phyloP scores from a whole-genome alignment of 2,329 filamentous ascomycete genomes.

The Trichoderma pleuroti region DNA sequence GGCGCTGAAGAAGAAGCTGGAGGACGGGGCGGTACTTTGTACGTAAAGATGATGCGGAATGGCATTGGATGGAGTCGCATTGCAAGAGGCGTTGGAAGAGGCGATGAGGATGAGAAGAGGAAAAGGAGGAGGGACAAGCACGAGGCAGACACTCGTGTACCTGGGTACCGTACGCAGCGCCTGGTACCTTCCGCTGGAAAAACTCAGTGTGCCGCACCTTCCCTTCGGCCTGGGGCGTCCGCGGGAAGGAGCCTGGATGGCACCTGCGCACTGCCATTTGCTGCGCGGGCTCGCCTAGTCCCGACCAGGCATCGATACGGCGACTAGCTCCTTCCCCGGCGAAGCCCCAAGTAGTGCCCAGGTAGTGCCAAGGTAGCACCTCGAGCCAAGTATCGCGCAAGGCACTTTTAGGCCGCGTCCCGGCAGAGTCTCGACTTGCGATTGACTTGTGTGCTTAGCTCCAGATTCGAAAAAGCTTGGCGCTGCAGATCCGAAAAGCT shows the following conservation, averaged over 20 bases:
- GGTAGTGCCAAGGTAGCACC: not conserved
- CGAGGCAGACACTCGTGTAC: not conserved
- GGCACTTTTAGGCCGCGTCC: not conserved
- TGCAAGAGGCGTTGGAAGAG: not conserved
- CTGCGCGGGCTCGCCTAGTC: not conserved
- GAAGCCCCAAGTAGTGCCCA: not conserved
- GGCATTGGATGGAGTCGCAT: not conserved
- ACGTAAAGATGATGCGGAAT: not conserved
- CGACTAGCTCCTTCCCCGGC: not conserved
- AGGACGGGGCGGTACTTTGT: not conserved
- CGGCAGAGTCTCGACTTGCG: slow-evolving; percentile 1
- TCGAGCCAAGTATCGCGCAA: not conserved
- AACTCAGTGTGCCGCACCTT: not conserved
- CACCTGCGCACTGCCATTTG: not conserved
- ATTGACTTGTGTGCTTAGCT: slow-evolving; percentile 6
- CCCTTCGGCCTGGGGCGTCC: not conserved
- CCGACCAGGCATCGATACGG: not conserved
- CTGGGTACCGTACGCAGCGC: not conserved
- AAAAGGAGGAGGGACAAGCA: not conserved
- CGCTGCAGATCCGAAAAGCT: slow-evolving; percentile 15
- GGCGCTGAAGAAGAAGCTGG: not conserved
- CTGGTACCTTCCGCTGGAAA: not conserved
- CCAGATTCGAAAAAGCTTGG: slow-evolving; percentile 18
- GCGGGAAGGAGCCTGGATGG: not conserved
- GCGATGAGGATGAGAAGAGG: not conserved